Conservation (phyloP, 208 protist genomes). For the Herpetomonas muscarum region DNA sequence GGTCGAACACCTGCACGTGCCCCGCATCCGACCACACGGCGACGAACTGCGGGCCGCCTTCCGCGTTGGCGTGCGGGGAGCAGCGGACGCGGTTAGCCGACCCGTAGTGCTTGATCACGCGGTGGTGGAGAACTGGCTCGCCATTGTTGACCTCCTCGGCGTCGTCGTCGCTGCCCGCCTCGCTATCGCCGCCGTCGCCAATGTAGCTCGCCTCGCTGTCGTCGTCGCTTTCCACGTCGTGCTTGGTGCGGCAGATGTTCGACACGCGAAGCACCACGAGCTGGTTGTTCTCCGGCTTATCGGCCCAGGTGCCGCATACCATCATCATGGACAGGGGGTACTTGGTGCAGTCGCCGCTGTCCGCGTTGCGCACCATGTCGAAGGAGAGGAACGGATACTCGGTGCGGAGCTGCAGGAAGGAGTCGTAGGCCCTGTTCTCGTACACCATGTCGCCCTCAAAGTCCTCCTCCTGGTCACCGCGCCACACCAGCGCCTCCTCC, state of each 20-base stretch:
- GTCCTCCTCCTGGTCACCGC: slow-evolving; percentile 19
- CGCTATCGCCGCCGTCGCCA: slow-evolving; percentile 59
- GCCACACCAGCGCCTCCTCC: slow-evolving; percentile 32
- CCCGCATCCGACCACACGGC: slow-evolving; percentile 95
- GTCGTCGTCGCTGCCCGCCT: slow-evolving; percentile 66
- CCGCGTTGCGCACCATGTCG: slow-evolving; percentile 64
- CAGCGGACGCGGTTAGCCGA: slow-evolving; percentile 90
- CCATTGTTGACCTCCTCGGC: slow-evolving; percentile 84
- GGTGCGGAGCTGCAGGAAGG: slow-evolving; percentile 86
- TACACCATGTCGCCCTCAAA: slow-evolving; percentile 53
- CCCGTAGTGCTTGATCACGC: slow-evolving; percentile 78
- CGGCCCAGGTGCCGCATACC: slow-evolving; percentile 96
- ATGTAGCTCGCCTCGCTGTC: slow-evolving; percentile 88
- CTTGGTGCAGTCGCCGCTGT: slow-evolving; percentile 50
- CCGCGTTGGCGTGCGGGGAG: slow-evolving; percentile 71
- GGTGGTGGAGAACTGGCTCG: slow-evolving; percentile 84
- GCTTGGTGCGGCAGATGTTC: slow-evolving; percentile 93
- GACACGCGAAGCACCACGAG: slow-evolving; percentile 91
- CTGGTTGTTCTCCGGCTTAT: slow-evolving; percentile 88
- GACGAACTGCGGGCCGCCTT: slow-evolving; percentile 63
- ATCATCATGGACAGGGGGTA: slow-evolving; percentile 93
- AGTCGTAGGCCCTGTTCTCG: slow-evolving; percentile 87
- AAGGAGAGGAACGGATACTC: slow-evolving; percentile 90
- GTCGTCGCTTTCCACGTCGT: slow-evolving; percentile 88
- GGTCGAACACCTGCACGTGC: slow-evolving; percentile 93